phyloP scores from a whole-genome alignment of 306 rosid genomes.

The Castanea crenata region DNA sequence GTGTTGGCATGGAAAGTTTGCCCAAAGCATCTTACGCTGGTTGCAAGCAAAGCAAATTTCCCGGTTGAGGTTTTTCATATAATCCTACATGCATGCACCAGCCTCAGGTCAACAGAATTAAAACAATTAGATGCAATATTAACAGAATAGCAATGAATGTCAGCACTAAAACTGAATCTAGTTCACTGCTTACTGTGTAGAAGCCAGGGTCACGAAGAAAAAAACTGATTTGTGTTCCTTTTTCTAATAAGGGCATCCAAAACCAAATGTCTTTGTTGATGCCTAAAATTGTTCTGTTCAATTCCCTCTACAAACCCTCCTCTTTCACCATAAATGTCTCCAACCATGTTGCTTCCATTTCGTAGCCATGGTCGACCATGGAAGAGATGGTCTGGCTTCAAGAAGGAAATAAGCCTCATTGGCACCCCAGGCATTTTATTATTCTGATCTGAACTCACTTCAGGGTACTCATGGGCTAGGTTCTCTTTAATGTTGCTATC shows the following conservation, averaged over 20 bases:
- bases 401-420: constrained; percentile 20
- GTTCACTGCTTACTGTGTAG: constrained; percentile 23
- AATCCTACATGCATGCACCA: constrained; percentile 21
- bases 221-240: constrained; percentile 23
- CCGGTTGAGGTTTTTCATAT: constrained; percentile 11
- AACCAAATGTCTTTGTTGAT: constrained; percentile 25
- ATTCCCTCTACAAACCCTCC: constrained; percentile 3
- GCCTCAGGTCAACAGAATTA: not conserved
- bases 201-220: constrained; percentile 41
- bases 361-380: constrained; percentile 8
- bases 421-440: not conserved
- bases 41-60: constrained; percentile 39
- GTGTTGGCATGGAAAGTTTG: constrained; percentile 43
- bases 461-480: constrained; percentile 5
- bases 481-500: not conserved
- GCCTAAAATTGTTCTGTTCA: not conserved
- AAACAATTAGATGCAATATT: not conserved
- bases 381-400: constrained; percentile 35
- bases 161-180: not conserved
- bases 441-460: not conserved
- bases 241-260: constrained; percentile 30
- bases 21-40: constrained; percentile 28
- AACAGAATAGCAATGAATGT: not conserved
- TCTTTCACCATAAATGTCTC: not conserved
- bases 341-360: not conserved